Base-by-base conservation (phyloP, 2,329 filamentous ascomycete genomes). In the Apiospora sp. region DNA sequence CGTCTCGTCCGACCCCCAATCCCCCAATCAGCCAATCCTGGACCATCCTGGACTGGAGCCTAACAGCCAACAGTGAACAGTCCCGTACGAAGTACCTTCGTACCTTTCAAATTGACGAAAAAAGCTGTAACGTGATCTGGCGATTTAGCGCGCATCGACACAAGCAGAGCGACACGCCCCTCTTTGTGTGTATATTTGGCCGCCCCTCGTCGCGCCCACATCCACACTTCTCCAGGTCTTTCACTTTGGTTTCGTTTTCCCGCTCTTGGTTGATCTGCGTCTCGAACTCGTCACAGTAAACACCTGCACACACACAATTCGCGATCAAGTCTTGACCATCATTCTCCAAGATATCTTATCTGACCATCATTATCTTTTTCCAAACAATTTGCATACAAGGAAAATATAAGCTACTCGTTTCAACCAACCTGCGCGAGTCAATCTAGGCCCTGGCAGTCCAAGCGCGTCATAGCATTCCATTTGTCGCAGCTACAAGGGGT, bases 91-190 rank as follows among this genome's bases (percentile, higher is more conserved):
- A 64, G 34, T 64, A 41, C 58, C 14, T 24, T 64, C 22, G 58
- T 64, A 64, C 30, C 58, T 41, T 16, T 34, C 51, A 58, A 34
- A 58, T 58, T 22, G 27, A 58, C 1, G 7, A n/a, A 61, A 61
- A 37, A 37, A 37, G 34, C 58, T 64, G 71, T 73, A 67, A 68
- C 72, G 72, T 73, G 72, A 73, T 67, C 61, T 73, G 72, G 72
- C 72, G 72, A 71, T 71, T 68, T 67, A 72, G 70, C 67, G 67
- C 67, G 67, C 22, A 69, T 69, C 24, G 67, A 49, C 27, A 19
- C 44, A 49, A 24, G 44, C 43, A 49, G 37, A 41, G 44, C 43
- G 67, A 49, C 27, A 49, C 67, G 67, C 67, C 44, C 67, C 43
- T 44, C 67, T 49, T 27, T 72, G 30, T 69, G 72, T 72, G 58